Conservation (phyloP, 345 rosid genomes). For the Firmiana major region DNA sequence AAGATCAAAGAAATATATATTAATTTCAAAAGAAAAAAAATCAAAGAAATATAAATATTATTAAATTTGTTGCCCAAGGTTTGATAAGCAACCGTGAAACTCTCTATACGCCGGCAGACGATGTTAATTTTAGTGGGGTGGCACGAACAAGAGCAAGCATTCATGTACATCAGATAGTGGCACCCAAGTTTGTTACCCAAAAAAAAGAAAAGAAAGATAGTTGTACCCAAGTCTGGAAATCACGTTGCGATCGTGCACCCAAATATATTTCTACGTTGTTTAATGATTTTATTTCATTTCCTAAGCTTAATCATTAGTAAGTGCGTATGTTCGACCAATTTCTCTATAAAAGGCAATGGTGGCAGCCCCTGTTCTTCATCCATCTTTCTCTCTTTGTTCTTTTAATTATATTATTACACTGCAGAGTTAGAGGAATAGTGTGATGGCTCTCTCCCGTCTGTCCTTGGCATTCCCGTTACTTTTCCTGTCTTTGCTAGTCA, state of each 20-base stretch:
- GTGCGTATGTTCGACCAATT: background rate
- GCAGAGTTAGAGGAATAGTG: background rate
- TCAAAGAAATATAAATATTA: too few species aligned
- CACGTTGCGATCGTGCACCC: background rate
- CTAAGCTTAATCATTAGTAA: background rate
- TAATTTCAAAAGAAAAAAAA: too few species aligned
- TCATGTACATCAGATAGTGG: background rate
- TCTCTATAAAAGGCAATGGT: background rate
- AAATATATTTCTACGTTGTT: background rate
- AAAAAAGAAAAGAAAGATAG: too few species aligned
- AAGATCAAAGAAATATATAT: too few species aligned
- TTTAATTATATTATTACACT: background rate
- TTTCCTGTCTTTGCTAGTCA: background rate
- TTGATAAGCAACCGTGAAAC: background rate
- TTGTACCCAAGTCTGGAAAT: background rate
- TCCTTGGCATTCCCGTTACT: conserved; percentile 4
- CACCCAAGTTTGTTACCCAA: too few species aligned
- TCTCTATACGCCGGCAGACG: background rate
- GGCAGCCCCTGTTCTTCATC: background rate
- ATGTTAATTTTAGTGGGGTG: background rate
- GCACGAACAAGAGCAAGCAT: background rate
- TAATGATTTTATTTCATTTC: background rate
- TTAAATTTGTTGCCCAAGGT: too few species aligned
- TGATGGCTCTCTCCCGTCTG: conserved; percentile 17
- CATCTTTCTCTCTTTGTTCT: background rate